Evolutionary conservation across 768 basidiomycete genomes (phyloP), one percentile per base, ranked within the genome.

Genomic region (Podaxis mareebaensis): DNA sequence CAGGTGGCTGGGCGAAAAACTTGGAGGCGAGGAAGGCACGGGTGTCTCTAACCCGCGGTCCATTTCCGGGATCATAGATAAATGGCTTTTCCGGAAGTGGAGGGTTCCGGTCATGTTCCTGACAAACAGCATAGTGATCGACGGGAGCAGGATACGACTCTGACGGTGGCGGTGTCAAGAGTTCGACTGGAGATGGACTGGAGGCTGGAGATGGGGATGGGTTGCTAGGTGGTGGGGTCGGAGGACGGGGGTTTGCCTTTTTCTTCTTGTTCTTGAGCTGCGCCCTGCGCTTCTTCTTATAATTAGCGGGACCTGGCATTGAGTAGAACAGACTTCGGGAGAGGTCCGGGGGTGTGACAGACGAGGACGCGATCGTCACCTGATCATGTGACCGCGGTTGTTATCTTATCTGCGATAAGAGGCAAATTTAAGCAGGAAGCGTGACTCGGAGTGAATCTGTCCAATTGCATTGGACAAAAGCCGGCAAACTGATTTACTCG

Each of bases 11-110:
- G 6, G 90, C 85, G 71, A 92, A 91, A 65, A 79, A 86, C 20
- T 78, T 77, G n/a, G 85, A 84, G 3, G 76, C 65, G 42, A 94
- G 73, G 72, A 94, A 94, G 12, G 82, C 79, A n/a, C 75, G 77
- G n/a, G 83, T 75, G 70, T 91, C 81, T 11, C 85, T 81, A 10
- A 94, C 90, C 48, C 90, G 88, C 8, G 90, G 89, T 0, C 92
- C 92, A 64, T 87, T 90, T 36, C 92, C 92, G 0, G 90, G 90
- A 71, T 93, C 89, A 64, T 89, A 76, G 20, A 93, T 90, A 68
- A 86, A 88, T 12, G 91, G 90, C 39, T 76, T 69, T 62, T 81
- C 54, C 78, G 66, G 36, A 71, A 66, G 24, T 65, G 57, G 46
- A 71, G 72, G 20, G 67, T 53, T 49, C 61, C 57, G n/a, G 39